Percentiles rank a stretch among this genome's conserved stretches.
phyloP scores from a whole-genome alignment of 2,329 filamentous ascomycete species.

The Magnaporthiopsis poae region DNA sequence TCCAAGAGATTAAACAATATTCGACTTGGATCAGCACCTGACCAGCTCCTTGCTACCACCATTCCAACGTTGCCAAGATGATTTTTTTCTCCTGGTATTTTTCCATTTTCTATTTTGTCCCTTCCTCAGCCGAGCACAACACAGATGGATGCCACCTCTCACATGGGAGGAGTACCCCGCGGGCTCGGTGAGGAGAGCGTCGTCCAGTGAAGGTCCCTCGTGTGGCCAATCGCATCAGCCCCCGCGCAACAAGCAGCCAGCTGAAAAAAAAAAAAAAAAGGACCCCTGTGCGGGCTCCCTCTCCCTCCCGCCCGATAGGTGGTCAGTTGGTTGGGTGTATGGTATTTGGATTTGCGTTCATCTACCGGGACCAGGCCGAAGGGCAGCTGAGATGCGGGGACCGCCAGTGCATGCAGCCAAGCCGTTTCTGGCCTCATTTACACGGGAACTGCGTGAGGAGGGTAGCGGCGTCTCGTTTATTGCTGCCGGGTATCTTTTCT shows the following conservation, averaged over 20 bases:
- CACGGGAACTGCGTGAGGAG: not conserved
- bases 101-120: not conserved
- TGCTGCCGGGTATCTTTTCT: too few relatives aligned
- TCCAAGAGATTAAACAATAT: not conserved
- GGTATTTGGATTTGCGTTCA: not conserved
- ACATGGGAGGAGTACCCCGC: not conserved
- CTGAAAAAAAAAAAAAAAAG: not conserved
- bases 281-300: not conserved
- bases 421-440: not conserved
- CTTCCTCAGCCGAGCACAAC: not conserved
- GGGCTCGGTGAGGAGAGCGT: not conserved
- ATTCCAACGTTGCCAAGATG: not conserved
- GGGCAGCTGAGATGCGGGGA: not conserved
- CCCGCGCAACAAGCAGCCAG: not conserved
- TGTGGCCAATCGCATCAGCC: not conserved
- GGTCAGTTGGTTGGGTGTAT: too few relatives aligned
- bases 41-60: not conserved
- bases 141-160: too few relatives aligned
- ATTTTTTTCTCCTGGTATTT: not conserved
- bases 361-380: not conserved
- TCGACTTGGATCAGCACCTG: not conserved
- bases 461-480: too few relatives aligned
- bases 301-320: not conserved
- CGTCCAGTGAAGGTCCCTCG: too few relatives aligned
- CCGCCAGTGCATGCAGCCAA: not conserved